Base-by-base conservation (phyloP, 192 early-diverging fungal species). In the Mortierella antarctica region DNA sequence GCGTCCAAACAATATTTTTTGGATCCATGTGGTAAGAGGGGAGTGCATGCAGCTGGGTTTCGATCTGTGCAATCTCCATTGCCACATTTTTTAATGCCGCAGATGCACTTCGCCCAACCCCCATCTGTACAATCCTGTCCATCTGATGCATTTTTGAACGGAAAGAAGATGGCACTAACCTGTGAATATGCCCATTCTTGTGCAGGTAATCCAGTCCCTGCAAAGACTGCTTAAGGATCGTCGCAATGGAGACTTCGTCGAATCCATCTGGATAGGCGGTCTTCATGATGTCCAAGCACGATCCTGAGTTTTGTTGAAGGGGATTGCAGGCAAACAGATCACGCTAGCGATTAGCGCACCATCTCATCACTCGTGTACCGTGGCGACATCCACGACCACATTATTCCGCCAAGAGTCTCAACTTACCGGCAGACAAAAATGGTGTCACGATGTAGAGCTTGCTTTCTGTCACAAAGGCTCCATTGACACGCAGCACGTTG, bases 281-380 rank as follows among this genome's bases (percentile, higher is more conserved):
- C 75, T 95, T 94, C 93, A 96, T 95, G 65, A 96, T 95, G 71
- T 96, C 94, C 6, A 96, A 86, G 64, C 93, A 91, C 13, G 94
- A 95, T 13, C 95, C 95, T 86, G 20, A 40, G 39, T 31, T 31
- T 31, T 31, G 40, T 44, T 57, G 63, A 10, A 21, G 40, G 4
- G n/a, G 47, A 17, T 18, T 15, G 21, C 14, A 59, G 49, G 60
- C 47, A 50, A 52, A 52, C 60, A 63, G 66, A 47, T 31, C 31
- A 31, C 31, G 31, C 31, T 31, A 3, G 31, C 31, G 31, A 31
- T 31, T 31, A 31, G 31, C 31, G 31, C 31, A 31, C 31, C 31
- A 31, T 31, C 31, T 31, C 31, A 3, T 31, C 31, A 31, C 31
- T 31, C 31, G 31, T 31, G 31, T 31, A 31, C 31, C 31, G 31